Conservation (phyloP, 2,329 filamentous ascomycete species). For the Epichloe sp. region DNA sequence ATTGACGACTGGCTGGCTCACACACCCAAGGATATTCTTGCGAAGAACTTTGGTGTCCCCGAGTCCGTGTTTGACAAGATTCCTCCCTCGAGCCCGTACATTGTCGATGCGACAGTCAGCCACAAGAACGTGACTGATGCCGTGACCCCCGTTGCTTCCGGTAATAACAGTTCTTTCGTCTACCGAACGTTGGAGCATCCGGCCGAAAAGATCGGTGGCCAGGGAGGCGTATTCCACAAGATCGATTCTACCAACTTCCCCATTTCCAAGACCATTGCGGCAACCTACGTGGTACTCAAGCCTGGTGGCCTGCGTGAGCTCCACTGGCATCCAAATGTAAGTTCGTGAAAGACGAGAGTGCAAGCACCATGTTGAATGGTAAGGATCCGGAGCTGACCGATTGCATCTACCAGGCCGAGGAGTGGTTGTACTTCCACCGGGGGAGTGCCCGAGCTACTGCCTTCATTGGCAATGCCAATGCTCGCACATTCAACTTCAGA, state of each 20-base stretch:
- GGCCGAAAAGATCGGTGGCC: constrained; percentile 43
- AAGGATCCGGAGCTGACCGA: not conserved
- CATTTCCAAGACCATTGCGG: constrained; percentile 50
- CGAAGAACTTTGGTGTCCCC: constrained; percentile 56
- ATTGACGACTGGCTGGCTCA: constrained; percentile 58
- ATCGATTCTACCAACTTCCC: constrained; percentile 58
- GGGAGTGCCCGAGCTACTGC: constrained; percentile 52
- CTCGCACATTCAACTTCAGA: constrained; percentile 53
- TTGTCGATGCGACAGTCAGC: constrained; percentile 42
- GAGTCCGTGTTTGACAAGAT: constrained; percentile 45
- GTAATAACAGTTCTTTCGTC: constrained; percentile 48
- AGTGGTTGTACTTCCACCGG: constrained; percentile 59
- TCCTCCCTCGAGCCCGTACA: constrained; percentile 46
- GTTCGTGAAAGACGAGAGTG: too few relatives aligned
- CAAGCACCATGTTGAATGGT: too few relatives aligned
- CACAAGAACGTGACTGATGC: constrained; percentile 23
- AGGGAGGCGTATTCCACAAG: constrained; percentile 48
- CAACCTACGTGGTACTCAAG: constrained; percentile 49
- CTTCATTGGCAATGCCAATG: constrained; percentile 46
- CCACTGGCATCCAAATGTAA: constrained; percentile 57
- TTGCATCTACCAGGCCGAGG: constrained; percentile 36
- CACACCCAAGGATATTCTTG: constrained; percentile 47
- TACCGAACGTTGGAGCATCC: constrained; percentile 45
- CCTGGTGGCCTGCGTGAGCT: constrained; percentile 51
- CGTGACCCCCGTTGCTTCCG: constrained; percentile 34